Conservation (phyloP, 805 yeast genomes). For the Tetrapisispora taiwanensis region DNA sequence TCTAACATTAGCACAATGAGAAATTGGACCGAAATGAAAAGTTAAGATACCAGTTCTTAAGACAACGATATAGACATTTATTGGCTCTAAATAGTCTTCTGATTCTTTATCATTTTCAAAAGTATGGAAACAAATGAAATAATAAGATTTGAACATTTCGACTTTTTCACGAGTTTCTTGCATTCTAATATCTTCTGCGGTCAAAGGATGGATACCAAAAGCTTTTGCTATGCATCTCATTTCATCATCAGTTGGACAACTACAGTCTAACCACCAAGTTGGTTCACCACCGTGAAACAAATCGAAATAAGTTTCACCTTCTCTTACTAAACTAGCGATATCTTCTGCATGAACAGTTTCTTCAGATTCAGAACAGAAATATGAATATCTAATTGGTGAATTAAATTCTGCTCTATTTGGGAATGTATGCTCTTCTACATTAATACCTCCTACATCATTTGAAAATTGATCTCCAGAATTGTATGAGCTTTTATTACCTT, state of each 20-base stretch:
- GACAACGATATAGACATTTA: slow-evolving; percentile 64
- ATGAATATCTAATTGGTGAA: slow-evolving; percentile 72
- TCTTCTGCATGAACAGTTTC: slow-evolving; percentile 88
- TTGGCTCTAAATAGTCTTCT: slow-evolving; percentile 75
- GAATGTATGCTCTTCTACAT: not conserved
- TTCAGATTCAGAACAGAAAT: slow-evolving; percentile 71
- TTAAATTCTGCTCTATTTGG: slow-evolving; percentile 5
- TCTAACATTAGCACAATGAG: slow-evolving; percentile 67
- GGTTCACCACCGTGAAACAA: slow-evolving; percentile 63
- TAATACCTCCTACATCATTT: not conserved
- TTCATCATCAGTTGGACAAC: slow-evolving; percentile 89
- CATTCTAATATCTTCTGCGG: slow-evolving; percentile 93
- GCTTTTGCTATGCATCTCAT: slow-evolving; percentile 89
- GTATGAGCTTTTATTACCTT: not conserved
- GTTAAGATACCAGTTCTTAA: slow-evolving; percentile 58
- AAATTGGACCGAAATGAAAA: slow-evolving; percentile 59
- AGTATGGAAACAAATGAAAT: slow-evolving; percentile 94
- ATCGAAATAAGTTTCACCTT: slow-evolving; percentile 55
- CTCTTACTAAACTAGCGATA: slow-evolving; percentile 61
- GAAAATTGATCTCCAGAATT: not conserved
- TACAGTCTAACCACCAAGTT: slow-evolving; percentile 94
- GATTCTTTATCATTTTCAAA: slow-evolving; percentile 76
- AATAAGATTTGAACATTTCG: slow-evolving; percentile 79
- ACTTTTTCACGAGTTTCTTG: slow-evolving; percentile 97
- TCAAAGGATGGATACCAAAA: slow-evolving; percentile 94